Conservation (phyloP, 495 filamentous ascomycete genomes). For the Penicillium nucicola region DNA sequence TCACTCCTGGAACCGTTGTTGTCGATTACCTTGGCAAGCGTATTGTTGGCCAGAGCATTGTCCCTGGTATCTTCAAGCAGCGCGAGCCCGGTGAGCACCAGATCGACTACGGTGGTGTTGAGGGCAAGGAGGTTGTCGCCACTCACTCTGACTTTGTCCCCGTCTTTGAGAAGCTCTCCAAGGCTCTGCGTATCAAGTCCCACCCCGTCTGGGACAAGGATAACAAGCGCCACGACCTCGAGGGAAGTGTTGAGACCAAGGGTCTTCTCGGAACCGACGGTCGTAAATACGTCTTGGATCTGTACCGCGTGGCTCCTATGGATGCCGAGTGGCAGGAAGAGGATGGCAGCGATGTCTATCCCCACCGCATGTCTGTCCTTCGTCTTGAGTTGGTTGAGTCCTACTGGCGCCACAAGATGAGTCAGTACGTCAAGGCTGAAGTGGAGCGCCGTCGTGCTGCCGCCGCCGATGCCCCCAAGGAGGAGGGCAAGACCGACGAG, state of each 20-base stretch:
- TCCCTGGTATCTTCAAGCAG: slow-evolving; percentile 99
- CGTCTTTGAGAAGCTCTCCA: slow-evolving; percentile 86
- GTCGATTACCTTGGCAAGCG: slow-evolving; percentile 97
- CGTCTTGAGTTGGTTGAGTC: slow-evolving; percentile 84
- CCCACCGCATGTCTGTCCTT: slow-evolving; percentile 92
- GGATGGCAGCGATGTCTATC: slow-evolving; percentile 65
- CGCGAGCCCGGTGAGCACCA: slow-evolving; percentile 95
- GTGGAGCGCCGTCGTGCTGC: slow-evolving; percentile 54
- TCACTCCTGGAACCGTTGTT: slow-evolving; percentile 92
- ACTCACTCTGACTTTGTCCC: slow-evolving; percentile 80
- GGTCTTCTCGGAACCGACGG: slow-evolving; percentile 96
- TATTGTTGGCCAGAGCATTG: slow-evolving; percentile 96
- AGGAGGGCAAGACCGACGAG: slow-evolving; percentile 37
- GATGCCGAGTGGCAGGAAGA: slow-evolving; percentile 90
- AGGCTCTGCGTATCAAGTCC: slow-evolving; percentile 82
- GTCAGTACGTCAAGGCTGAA: slow-evolving; percentile 77
- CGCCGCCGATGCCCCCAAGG: slow-evolving; percentile 42
- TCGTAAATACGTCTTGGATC: slow-evolving; percentile 91
- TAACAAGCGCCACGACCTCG: slow-evolving; percentile 81
- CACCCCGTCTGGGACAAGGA: slow-evolving; percentile 99
- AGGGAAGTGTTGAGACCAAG: slow-evolving; percentile 97
- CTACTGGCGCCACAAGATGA: slow-evolving; percentile 79
- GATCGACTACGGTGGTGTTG: slow-evolving; percentile 97
- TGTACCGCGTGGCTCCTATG: slow-evolving; percentile 91
- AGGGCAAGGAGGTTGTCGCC: slow-evolving; percentile 94